Percentiles rank a stretch among this genome's conserved stretches.
Evolutionary conservation across 2,329 filamentous ascomycete genomes (phyloP).

Genomic region (Cytospora schulzeri): DNA sequence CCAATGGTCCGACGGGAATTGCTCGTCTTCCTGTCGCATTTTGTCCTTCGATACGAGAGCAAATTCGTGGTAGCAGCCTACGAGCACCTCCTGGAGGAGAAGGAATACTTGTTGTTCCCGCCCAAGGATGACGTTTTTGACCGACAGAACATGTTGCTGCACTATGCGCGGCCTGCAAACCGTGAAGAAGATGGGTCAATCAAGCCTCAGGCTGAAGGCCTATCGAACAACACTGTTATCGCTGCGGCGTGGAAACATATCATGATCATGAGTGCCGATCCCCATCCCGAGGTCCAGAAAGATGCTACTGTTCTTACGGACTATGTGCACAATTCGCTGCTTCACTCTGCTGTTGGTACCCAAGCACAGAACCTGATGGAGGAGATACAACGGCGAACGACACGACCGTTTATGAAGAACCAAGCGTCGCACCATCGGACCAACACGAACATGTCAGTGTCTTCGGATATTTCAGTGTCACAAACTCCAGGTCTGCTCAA

Average conservation of each 20-base stretch:
- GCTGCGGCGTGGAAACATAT: conserved; percentile 93
- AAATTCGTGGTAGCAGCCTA: conserved; percentile 91
- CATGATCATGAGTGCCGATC: conserved; percentile 87
- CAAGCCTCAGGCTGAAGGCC: conserved; percentile 57
- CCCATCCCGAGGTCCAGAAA: conserved; percentile 87
- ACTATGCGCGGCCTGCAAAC: conserved; percentile 60
- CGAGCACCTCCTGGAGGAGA: conserved; percentile 86
- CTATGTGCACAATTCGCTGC: conserved; percentile 75
- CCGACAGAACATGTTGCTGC: conserved; percentile 61
- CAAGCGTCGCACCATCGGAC: conserved; percentile 48
- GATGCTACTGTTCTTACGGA: conserved; percentile 86
- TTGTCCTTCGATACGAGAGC: conserved; percentile 85
- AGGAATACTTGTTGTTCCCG: conserved; percentile 63
- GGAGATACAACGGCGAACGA: conserved; percentile 63
- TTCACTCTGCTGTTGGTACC: conserved; percentile 74
- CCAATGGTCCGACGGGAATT: conserved; percentile 93
- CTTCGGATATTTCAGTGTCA: conserved; percentile 23
- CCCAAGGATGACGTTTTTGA: conserved; percentile 58
- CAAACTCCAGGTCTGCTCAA: conserved; percentile 62
- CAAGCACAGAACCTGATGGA: conserved; percentile 73
- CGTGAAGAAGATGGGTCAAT: conserved; percentile 60
- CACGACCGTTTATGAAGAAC: conserved; percentile 47
- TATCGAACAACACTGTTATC: conserved; percentile 88
- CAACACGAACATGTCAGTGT: conserved; percentile 42
- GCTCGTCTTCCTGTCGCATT: conserved; percentile 89